Conservation (phyloP, 768 basidiomycete species). For the Agaricus bisporus region DNA sequence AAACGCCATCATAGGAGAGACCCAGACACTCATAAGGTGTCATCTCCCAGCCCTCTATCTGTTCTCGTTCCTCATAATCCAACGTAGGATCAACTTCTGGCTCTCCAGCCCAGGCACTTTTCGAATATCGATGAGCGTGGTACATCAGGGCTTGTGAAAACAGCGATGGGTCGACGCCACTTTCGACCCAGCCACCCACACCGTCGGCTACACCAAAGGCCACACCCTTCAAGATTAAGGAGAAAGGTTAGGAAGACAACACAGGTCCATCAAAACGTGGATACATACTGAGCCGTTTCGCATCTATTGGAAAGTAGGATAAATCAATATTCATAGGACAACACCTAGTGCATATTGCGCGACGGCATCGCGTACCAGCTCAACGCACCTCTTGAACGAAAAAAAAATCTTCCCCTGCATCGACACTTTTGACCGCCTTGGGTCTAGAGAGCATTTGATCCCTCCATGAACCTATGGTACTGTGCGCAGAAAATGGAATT, state of each 20-base stretch:
- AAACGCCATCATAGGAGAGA: conserved; percentile 64
- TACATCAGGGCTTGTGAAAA: conserved; percentile 93
- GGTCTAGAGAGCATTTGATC: conserved; percentile 50
- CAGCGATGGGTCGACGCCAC: conserved; percentile 79
- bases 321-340: background rate
- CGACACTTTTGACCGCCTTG: conserved; percentile 30
- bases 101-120: conserved; percentile 75
- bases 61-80: conserved; percentile 61
- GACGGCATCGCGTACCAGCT: background rate
- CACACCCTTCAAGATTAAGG: conserved; percentile 50
- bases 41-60: conserved; percentile 73
- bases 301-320: conserved; percentile 44
- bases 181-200: conserved; percentile 86
- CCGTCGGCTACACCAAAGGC: conserved; percentile 88
- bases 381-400: conserved; percentile 62
- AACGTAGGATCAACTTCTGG: conserved; percentile 77
- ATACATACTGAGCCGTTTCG: conserved; percentile 67
- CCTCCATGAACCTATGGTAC: conserved; percentile 62
- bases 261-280: conserved; percentile 15
- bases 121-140: conserved; percentile 68
- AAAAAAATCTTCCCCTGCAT: conserved; percentile 46
- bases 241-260: conserved; percentile 11
- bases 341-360: too few relatives aligned
- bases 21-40: conserved; percentile 67
- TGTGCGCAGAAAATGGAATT: conserved; percentile 52